Percentiles rank a stretch among this genome's conserved stretches.
phyloP scores from a whole-genome alignment of 1,284 basidiomycete genomes.

The Singerocomus inundabilis region DNA sequence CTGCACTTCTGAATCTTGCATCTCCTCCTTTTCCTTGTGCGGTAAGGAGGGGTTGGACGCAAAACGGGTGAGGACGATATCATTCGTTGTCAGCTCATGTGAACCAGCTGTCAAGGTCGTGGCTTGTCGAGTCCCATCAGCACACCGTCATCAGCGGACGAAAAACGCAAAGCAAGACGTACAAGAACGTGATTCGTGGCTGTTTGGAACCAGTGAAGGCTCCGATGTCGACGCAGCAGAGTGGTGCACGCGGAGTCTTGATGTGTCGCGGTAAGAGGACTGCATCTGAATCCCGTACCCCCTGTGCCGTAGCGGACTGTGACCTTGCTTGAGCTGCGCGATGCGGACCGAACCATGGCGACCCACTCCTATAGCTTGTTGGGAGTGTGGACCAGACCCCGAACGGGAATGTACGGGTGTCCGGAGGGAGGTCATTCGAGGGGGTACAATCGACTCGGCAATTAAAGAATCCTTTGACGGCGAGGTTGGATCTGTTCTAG shows the following conservation, averaged over 20 bases:
- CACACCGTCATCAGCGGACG: slow-evolving; percentile 15
- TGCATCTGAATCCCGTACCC: slow-evolving; percentile 36
- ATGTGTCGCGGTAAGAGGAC: slow-evolving; percentile 45
- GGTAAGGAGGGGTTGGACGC: slow-evolving; percentile 45
- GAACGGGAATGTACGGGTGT: slow-evolving; percentile 40
- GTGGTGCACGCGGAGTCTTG: slow-evolving; percentile 57
- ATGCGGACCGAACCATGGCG: slow-evolving; percentile 26
- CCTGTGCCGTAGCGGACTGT: slow-evolving; percentile 42
- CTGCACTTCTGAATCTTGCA: slow-evolving; percentile 58
- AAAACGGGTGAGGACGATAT: slow-evolving; percentile 43
- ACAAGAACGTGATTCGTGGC: slow-evolving; percentile 49
- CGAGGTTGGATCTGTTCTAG: slow-evolving; percentile 20
- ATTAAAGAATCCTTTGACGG: slow-evolving; percentile 26
- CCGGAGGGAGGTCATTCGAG: slow-evolving; percentile 57
- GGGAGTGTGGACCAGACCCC: slow-evolving; percentile 36
- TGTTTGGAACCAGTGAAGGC: slow-evolving; percentile 62
- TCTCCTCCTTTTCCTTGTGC: slow-evolving; percentile 54
- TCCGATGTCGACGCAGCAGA: slow-evolving; percentile 75
- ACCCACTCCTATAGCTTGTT: slow-evolving; percentile 22
- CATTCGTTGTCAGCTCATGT: slow-evolving; percentile 52
- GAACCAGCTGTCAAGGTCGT: slow-evolving; percentile 39
- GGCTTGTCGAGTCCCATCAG: slow-evolving; percentile 22
- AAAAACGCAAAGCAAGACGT: slow-evolving; percentile 30
- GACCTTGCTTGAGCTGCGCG: slow-evolving; percentile 36
- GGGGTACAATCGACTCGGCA: slow-evolving; percentile 48